Evolutionary conservation across 2,329 filamentous ascomycete genomes (phyloP).

Genomic region (Aureobasidium zeae): DNA sequence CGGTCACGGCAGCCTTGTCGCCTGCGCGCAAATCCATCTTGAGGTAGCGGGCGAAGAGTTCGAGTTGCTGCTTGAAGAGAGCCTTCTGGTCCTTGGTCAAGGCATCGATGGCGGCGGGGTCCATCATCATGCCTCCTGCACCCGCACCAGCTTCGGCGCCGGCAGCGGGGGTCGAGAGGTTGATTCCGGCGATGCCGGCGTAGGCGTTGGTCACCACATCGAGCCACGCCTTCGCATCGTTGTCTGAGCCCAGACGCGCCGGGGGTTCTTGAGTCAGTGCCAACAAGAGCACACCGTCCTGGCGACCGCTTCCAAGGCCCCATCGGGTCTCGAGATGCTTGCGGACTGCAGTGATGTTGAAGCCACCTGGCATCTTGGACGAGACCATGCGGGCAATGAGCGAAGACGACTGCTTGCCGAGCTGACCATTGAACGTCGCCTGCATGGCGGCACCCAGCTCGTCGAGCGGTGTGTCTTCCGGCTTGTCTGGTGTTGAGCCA

Average conservation of each 20-base stretch:
- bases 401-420: conserved; percentile 92
- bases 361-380: conserved; percentile 98
- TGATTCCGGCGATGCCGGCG: conserved; percentile 73
- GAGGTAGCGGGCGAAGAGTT: conserved; percentile 87
- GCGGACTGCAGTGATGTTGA: conserved; percentile 92
- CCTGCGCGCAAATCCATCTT: conserved; percentile 96
- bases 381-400: conserved; percentile 91
- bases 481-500: conserved; percentile 94
- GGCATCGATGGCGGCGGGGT: conserved; percentile 91
- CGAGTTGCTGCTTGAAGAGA: conserved; percentile 96
- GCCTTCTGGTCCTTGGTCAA: conserved; percentile 93
- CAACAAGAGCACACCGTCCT: conserved; percentile 81
- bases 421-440: conserved; percentile 95
- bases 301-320: conserved; percentile 76
- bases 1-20: conserved; percentile 81
- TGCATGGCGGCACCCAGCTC: conserved; percentile 94
- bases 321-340: conserved; percentile 94
- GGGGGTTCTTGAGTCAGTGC: conserved; percentile 89
- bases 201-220: conserved; percentile 87
- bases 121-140: conserved; percentile 96
- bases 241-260: conserved; percentile 77
- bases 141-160: conserved; percentile 63
- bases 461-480: conserved; percentile 92
- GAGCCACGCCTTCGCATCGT: conserved; percentile 84
- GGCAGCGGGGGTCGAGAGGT: conserved; percentile 61